Conservation (phyloP, 2,329 filamentous ascomycete genomes). For the Talaromyces funiculosus region DNA sequence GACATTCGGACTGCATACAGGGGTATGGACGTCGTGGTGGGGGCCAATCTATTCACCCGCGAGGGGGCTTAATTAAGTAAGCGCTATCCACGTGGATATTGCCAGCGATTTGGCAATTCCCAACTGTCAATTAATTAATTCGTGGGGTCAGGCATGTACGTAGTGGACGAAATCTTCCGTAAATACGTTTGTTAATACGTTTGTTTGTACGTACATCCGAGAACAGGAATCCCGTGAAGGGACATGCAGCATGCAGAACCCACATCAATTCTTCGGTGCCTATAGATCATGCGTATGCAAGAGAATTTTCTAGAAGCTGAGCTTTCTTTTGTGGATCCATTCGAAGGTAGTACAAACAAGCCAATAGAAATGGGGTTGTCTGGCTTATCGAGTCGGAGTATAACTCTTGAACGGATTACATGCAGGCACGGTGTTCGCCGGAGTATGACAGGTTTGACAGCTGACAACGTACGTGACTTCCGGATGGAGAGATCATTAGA, state of each 20-base stretch:
- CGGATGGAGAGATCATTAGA: not conserved
- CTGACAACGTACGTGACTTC: not conserved
- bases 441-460: not conserved
- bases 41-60: not conserved
- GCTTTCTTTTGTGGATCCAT: not conserved
- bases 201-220: not conserved
- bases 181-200: not conserved
- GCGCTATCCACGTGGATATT: not conserved
- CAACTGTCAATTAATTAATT: too few species aligned
- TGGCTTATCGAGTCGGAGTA: not conserved
- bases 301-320: conserved; percentile 4
- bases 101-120: too few species aligned
- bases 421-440: not conserved
- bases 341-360: not conserved
- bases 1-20: not conserved
- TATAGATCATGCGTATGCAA: not conserved
- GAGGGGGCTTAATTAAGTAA: not conserved
- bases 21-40: not conserved
- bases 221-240: too few species aligned
- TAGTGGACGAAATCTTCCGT: not conserved
- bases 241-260: not conserved
- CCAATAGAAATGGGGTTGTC: not conserved
- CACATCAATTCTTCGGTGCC: not conserved
- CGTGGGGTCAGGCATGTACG: not conserved
- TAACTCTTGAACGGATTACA: not conserved